Base-by-base conservation (phyloP, 202 grass and related monocot species). In the Sporobolus alterniflorus region DNA sequence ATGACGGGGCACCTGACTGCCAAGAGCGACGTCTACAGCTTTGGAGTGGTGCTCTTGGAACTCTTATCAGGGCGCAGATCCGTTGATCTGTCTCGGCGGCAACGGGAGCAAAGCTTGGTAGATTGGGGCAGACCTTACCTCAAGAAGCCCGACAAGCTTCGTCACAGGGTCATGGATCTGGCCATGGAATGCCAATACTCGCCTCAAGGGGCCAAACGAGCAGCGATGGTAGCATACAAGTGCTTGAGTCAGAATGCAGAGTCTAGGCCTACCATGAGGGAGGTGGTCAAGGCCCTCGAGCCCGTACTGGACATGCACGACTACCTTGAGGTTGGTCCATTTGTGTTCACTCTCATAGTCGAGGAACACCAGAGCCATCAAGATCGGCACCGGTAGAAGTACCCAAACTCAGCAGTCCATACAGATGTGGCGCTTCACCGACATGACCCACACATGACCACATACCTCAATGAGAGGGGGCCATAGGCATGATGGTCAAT, bases 291-390 rank as follows among this genome's bases (percentile, higher is more conserved):
- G 9, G 54, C 77, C 73, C 22, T 91, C 3, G 85, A 91, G 43
- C 82, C 85, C 54, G 50, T 88, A 17, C 72, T 94, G 3, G 70
- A 77, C 16, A 94, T 95, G 84, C 25, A 85, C 3, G 87, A 95
- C 26, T 89, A 85, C 82, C 60, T 88, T 0, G 36, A 91, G 18
- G 57, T 88, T 0, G 85, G 82, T 15, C 6, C 87, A 6, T 95
- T 95, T 39, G 90, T 95, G 61, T 92, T 89, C 83, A 90, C 87
- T 0, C 60, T 88, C 48, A 36, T 71, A 6, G 60, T 70, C 6
- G 89, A 71, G 16, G 79, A 88, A 31, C 84, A 74, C 59, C 75
- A 77, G 21, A 86, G 67, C 63, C 88, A 93, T 32, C 85, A n/a
- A 9, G 85, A 96, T 26, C 60, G 80, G 12, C 79, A 91, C 36